phyloP scores from a whole-genome alignment of 163 green algal genomes.

The Coccomyxa subellipsoidea region DNA sequence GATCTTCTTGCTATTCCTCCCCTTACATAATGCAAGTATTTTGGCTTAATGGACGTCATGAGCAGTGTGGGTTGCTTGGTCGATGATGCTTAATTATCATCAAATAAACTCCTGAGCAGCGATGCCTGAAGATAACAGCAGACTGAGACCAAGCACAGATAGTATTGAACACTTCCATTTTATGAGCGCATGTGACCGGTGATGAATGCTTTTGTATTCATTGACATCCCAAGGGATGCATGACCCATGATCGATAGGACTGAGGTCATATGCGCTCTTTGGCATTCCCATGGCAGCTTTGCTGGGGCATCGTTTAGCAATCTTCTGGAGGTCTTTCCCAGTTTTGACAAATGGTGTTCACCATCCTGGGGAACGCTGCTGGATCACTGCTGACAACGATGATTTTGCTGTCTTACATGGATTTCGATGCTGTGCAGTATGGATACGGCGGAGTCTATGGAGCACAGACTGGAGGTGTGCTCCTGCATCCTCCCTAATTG shows the following conservation, averaged over 20 bases:
- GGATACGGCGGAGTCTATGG: neutral
- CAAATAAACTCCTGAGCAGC: conserved; percentile 12
- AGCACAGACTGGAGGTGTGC: neutral
- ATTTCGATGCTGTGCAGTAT: neutral
- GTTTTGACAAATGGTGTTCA: no score
- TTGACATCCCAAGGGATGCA: neutral
- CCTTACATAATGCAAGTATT: neutral
- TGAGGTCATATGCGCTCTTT: neutral
- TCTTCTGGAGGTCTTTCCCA: no score
- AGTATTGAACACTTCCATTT: no score
- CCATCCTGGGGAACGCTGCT: no score
- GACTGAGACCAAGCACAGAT: neutral
- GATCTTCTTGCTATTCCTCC: neutral
- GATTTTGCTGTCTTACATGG: no score
- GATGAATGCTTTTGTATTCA: conserved; percentile 1
- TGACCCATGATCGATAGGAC: conserved; percentile 8
- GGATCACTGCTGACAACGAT: no score
- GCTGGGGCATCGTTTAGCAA: no score
- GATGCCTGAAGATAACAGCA: neutral
- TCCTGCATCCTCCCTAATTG: no score
- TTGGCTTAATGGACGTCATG: neutral
- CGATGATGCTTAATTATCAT: neutral
- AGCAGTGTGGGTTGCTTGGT: neutral
- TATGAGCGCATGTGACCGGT: neutral
- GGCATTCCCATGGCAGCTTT: neutral